A percentile compares a stretch with the other conserved stretches of the same genome.
phyloP scores from a whole-genome alignment of 164 flowering plant genomes.

The Dillenia suffruticosa region DNA sequence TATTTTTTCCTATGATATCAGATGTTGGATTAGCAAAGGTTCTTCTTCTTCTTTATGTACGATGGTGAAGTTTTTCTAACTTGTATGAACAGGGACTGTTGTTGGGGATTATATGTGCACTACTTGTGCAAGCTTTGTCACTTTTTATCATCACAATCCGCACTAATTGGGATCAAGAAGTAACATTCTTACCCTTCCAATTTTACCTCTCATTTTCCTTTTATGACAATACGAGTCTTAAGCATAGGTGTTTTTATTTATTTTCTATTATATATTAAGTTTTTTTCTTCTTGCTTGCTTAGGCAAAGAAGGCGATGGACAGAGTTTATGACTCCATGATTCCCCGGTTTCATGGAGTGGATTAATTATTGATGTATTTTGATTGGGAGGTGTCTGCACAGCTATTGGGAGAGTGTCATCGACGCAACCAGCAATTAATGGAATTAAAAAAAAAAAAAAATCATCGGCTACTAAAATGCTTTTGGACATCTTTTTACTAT shows the following conservation, averaged over 20 bases:
- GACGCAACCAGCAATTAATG: too few species aligned
- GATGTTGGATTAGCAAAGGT: background rate
- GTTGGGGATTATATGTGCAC: constrained; percentile 64
- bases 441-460: too few species aligned
- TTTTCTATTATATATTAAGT: too few species aligned
- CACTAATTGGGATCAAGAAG: constrained; percentile 72
- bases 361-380: too few species aligned
- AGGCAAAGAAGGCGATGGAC: constrained; percentile 23
- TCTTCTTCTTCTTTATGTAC: background rate
- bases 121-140: constrained; percentile 37
- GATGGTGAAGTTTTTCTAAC: background rate
- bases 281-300: background rate
- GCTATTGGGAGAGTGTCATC: too few species aligned
- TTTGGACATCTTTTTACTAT: too few species aligned
- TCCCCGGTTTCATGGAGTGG: background rate
- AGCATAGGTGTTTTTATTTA: too few species aligned
- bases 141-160: constrained; percentile 38
- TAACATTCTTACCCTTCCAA: constrained; percentile 10
- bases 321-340: constrained; percentile 13
- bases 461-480: too few species aligned
- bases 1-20: background rate
- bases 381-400: too few species aligned
- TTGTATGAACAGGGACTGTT: constrained; percentile 58
- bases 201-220: background rate
- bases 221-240: too few species aligned